These are phyloP conservation scores for Melampsora larici-populina DNA, from an alignment of 1,284 basidiomycete genomes.

Conservation along the genomic window DNA sequence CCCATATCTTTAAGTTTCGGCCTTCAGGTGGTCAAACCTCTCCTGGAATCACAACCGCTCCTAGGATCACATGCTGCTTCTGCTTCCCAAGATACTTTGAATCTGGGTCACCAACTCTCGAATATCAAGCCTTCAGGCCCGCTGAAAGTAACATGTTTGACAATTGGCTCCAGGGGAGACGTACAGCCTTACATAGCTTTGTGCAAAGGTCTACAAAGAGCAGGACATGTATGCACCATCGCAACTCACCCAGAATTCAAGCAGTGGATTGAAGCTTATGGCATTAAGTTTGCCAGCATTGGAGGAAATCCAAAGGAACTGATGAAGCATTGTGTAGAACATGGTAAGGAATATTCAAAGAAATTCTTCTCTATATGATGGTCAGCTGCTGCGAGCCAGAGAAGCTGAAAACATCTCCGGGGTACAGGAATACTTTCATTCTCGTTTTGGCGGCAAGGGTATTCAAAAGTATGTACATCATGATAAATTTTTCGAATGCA, in stretches of 20 bases:
- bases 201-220: conserved; percentile 59
- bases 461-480: conserved; percentile 66
- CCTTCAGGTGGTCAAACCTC: not conserved
- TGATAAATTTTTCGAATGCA: not conserved
- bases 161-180: conserved; percentile 60
- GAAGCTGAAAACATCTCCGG: not conserved
- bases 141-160: conserved; percentile 44
- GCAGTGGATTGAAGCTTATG: conserved; percentile 60
- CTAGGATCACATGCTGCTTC: not conserved
- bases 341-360: conserved; percentile 9
- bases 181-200: conserved; percentile 70
- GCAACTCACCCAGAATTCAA: conserved; percentile 67
- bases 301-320: conserved; percentile 64
- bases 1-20: not conserved
- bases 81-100: too few relatives aligned
- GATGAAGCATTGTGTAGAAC: conserved; percentile 55
- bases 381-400: not conserved
- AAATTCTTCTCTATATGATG: not conserved
- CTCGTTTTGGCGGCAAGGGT: conserved; percentile 81
- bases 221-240: conserved; percentile 65
- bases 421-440: conserved; percentile 67
- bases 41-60: not conserved
- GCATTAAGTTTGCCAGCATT: conserved; percentile 62
- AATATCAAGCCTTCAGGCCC: not conserved
- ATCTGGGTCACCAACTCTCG: too few relatives aligned